phyloP scores from a whole-genome alignment of 2,329 filamentous ascomycete species.

The Madurella fahalii region DNA sequence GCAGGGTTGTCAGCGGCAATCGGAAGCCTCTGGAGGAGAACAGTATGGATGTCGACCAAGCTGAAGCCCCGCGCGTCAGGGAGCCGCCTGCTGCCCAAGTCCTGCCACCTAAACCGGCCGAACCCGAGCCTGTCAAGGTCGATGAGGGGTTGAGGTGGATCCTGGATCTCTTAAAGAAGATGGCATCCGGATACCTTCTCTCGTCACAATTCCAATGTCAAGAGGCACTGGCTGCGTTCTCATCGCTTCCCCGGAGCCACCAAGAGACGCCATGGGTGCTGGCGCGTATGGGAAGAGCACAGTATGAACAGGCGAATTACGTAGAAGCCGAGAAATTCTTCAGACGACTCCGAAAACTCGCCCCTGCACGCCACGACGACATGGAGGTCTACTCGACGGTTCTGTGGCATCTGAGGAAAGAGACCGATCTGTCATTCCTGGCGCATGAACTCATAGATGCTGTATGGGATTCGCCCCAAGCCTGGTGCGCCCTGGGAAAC shows the following conservation, averaged over 20 bases:
- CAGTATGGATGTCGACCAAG: conserved; percentile 64
- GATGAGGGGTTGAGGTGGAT: conserved; percentile 74
- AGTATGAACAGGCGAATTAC: conserved; percentile 88
- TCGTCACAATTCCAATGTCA: conserved; percentile 74
- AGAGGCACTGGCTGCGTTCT: conserved; percentile 71
- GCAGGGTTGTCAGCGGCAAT: conserved; percentile 85
- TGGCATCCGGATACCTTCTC: conserved; percentile 75
- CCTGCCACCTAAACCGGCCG: conserved; percentile 37
- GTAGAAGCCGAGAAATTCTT: conserved; percentile 84
- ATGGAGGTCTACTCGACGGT: conserved; percentile 99
- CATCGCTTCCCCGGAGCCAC: conserved; percentile 66
- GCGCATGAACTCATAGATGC: conserved; percentile 86
- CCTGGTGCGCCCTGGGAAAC: conserved; percentile 94
- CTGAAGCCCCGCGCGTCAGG: conserved; percentile 50
- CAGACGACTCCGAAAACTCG: conserved; percentile 69
- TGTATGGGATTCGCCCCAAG: conserved; percentile 84
- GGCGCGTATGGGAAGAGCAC: conserved; percentile 81
- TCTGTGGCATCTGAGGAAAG: conserved; percentile 96
- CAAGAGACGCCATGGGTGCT: conserved; percentile 92
- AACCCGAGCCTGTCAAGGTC: conserved; percentile 58
- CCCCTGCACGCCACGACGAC: conserved; percentile 80
- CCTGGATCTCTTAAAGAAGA: conserved; percentile 74
- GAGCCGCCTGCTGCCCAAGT: conserved; percentile 38
- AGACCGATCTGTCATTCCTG: conserved; percentile 85
- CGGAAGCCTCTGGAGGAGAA: conserved; percentile 69